Conservation (phyloP, 176 grass and related monocot genomes). For the Carex pumila region DNA sequence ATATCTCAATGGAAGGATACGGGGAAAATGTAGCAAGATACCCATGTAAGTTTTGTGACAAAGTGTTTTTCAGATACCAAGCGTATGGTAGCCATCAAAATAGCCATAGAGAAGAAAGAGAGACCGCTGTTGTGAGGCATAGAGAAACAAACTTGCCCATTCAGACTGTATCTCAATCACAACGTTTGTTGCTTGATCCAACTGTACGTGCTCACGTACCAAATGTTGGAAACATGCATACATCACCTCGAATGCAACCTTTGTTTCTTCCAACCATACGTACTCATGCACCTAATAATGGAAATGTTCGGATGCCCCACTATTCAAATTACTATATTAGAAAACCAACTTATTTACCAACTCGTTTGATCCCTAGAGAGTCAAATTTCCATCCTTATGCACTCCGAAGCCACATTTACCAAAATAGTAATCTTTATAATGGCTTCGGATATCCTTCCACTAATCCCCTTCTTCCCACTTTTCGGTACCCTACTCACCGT, state of each 20-base stretch:
- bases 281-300: neutral
- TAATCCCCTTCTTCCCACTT: neutral
- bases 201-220: neutral
- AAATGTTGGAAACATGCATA: neutral
- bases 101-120: constrained; percentile 21
- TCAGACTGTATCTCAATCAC: neutral
- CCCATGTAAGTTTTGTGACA: constrained; percentile 26
- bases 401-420: neutral
- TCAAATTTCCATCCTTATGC: neutral
- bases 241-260: neutral
- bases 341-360: neutral
- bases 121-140: neutral
- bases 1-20: constrained; percentile 1
- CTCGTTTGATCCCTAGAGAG: neutral
- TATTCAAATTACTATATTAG: neutral
- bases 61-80: constrained; percentile 23
- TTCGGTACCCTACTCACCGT: neutral
- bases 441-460: neutral
- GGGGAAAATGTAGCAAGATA: neutral
- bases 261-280: neutral
- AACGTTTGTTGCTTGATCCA: neutral
- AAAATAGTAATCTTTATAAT: neutral
- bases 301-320: neutral
- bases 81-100: constrained; percentile 33
- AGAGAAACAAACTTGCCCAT: neutral